Percentiles rank a stretch among this genome's conserved stretches.
Evolutionary conservation across 2,329 filamentous ascomycete species (phyloP).

Genomic region (Epichloe amarillans): DNA sequence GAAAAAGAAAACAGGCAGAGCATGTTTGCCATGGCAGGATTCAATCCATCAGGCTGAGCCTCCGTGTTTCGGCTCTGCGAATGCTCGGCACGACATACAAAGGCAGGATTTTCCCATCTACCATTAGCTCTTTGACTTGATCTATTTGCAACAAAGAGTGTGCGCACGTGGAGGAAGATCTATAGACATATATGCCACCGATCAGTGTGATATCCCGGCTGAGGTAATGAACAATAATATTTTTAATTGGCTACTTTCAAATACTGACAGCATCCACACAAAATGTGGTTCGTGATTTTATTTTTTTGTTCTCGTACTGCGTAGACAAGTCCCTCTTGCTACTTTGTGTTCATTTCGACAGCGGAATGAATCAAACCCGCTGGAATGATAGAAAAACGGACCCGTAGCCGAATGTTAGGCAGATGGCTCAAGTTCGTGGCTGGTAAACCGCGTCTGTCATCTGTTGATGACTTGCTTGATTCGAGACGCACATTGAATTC

Average conservation of each 20-base stretch:
- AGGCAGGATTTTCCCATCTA: background rate
- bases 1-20: background rate
- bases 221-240: slow-evolving; percentile 2
- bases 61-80: background rate
- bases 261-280: background rate
- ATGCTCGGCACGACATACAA: background rate
- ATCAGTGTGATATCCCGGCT: background rate
- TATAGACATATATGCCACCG: background rate
- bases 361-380: too few species aligned
- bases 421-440: too few species aligned
- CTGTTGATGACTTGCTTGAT: background rate
- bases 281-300: too few species aligned
- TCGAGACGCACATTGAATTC: background rate
- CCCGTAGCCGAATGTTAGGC: too few species aligned
- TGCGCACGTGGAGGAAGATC: background rate
- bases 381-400: too few species aligned
- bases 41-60: background rate
- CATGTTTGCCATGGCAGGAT: background rate
- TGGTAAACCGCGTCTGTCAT: background rate
- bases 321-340: too few species aligned
- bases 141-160: background rate
- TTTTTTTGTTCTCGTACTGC: too few species aligned
- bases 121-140: background rate
- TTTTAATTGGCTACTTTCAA: slow-evolving; percentile 2
- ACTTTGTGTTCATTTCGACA: too few species aligned